Evolutionary conservation across 1,284 basidiomycete genomes (phyloP), one percentile per base, ranked within the genome.

Genomic region (Irpex sp.): DNA sequence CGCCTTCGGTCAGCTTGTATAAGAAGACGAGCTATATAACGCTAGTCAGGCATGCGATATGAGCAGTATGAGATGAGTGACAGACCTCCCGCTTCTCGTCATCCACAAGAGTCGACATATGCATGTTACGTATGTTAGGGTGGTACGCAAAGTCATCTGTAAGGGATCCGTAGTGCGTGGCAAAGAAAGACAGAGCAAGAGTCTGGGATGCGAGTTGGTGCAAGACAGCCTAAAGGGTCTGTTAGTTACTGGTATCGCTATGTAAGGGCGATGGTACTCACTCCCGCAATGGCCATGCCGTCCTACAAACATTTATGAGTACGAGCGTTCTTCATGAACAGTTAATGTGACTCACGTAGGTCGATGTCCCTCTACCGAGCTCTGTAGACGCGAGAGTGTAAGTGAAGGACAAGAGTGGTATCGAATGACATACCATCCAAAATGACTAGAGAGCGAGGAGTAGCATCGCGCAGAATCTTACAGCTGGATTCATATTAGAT

Each of bases 231-330:
- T 91, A 62, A 56, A 55, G 14, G 55, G 33, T 62, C 67, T 36
- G 8, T 35, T 28, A 33, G 28, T 61, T 33, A n/a, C n/a, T 12
- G 18, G 36, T 36, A 35, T 14, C n/a, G 45, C 55, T 52, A 33
- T 21, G 51, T 49, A 21, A 7, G 18, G 52, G 48, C 28, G 49
- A 42, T 55, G 10, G 12, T 1, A 75, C 83, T 55, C 73, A 90
- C 89, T 59, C 89, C 90, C 56, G 95, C 94, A 67, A 98, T 96
- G 10, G 94, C 93, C 91, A 96, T 94, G 18, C 95, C 95, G 73
- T 98, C 95, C 85, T 94, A 74, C 1, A 18, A 47, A 28, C 53
- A 18, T 39, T 8, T 19, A 66, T 73, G n/a, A 71, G 70, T 53
- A 57, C 52, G 37, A 33, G 37, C 47, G 7, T 33, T 33, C 28